Evolutionary conservation across 176 grass and related monocot genomes (phyloP), one percentile per base, ranked within the genome.

Genomic region (Juncus effusus): DNA sequence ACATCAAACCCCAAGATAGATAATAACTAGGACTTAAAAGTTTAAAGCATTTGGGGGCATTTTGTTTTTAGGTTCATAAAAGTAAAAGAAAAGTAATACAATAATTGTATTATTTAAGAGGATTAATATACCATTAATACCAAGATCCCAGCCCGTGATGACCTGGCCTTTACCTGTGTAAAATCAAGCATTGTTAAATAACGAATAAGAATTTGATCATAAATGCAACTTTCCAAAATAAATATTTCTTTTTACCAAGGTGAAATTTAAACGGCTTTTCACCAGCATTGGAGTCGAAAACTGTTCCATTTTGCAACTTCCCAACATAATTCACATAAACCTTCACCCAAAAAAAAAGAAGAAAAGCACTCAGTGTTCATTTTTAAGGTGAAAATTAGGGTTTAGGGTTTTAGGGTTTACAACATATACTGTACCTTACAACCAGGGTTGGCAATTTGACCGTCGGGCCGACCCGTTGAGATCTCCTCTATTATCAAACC

Each of bases 121-220:
- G 19, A 28, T 28, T 28, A 47, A 56, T 16, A 56, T 99, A 99
- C 88, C 88, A 64, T 70, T 81, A 16, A 99, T 53, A 19, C 88
- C 94, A 11, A 99, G 56, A 50, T 99, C 94, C 94, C 85, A 99
- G 62, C 94, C 94, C 69, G 89, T 86, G 70, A 99, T 93, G 66
- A 99, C 88, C 53, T 87, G 13, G 38, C 85, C 85, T 84, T 84
- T 62, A 78, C 94, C 94, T 99, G 75, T 68, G 86, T 78, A 12
- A 38, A 72, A 3, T 42, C 4, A 6, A 19, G 13, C 16, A 12
- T 67, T 67, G 15, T 2, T 38, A 16, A 57, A 45, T 45, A 71
- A 56, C 67, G 40, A 40, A 53, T 56, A 51, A 40, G 28, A 53
- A 58, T 54, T 47, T 66, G 39, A 37, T 72, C 3, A 36, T 16